phyloP scores from a whole-genome alignment of 306 rosid genomes.

The Hippophae gyantsensis region DNA sequence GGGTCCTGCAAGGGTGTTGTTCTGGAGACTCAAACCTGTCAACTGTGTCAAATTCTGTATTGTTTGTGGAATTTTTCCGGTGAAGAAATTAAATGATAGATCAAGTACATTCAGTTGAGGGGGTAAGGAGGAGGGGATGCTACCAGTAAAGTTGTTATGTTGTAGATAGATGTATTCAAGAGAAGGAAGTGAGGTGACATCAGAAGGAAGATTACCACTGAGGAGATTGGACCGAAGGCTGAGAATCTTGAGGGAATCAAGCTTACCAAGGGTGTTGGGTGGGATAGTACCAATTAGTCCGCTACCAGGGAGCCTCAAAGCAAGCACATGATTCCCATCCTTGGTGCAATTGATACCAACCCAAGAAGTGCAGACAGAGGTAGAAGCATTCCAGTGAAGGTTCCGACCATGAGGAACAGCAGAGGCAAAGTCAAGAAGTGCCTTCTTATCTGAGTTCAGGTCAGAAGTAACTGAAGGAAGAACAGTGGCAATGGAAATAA shows the following conservation, averaged over 20 bases:
- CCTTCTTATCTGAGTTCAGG: constrained; percentile 52
- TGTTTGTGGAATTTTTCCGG: constrained; percentile 46
- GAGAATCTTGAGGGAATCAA: constrained; percentile 45
- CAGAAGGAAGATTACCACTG: constrained; percentile 55
- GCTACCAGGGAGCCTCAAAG: constrained; percentile 56
- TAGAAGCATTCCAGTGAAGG: constrained; percentile 48
- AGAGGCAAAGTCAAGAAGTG: constrained; percentile 55
- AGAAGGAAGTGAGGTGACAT: constrained; percentile 58
- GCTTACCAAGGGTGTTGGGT: constrained; percentile 52
- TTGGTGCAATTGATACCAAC: constrained; percentile 50
- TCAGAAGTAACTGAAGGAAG: constrained; percentile 21
- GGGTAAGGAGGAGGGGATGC: constrained; percentile 42
- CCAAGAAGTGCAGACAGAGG: constrained; percentile 60
- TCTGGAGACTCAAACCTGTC: constrained; percentile 42
- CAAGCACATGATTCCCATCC: constrained; percentile 33
- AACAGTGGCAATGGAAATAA: too few relatives aligned
- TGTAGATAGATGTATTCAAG: constrained; percentile 51
- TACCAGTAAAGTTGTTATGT: constrained; percentile 55
- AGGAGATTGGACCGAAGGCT: constrained; percentile 74
- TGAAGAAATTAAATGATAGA: constrained; percentile 64
- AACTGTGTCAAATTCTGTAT: constrained; percentile 45
- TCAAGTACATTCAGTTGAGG: constrained; percentile 49
- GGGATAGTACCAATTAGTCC: constrained; percentile 63
- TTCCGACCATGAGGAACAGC: constrained; percentile 52
- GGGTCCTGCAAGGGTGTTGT: constrained; percentile 58